Base-by-base conservation (phyloP, 768 basidiomycete species). In the Leccinum obscurum region DNA sequence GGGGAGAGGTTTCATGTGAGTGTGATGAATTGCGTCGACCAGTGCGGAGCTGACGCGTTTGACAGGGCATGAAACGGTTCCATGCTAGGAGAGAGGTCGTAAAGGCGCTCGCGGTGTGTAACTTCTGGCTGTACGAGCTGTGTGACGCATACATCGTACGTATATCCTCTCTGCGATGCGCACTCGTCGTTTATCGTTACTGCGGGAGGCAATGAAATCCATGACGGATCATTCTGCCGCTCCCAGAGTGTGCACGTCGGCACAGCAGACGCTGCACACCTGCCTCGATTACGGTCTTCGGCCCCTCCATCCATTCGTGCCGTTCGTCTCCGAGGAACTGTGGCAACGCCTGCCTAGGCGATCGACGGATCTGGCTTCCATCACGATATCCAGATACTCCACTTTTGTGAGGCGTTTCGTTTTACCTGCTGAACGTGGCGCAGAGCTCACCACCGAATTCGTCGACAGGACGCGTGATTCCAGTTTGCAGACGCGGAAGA, bases 111-210 rank as follows among this genome's bases (percentile, higher is more conserved):
- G 81, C 86, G 0, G 88, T 84, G 0, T 86, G 98, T 77, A 92
- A 92, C 68, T 98, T 97, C 80, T 98, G 96, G 95, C 75, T 99
- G 49, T 95, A 98, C 72, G 96, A 98, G 74, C 81, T 98, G n/a
- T 98, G 96, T 70, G 95, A 99, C 71, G 95, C 98, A 26, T 98
- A 95, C 77, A 98, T 98, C 64, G 93, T 95, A 60, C 62, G 90
- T 74, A 14, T 49, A 71, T 11, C 15, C 24, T 61, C n/a, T 1
- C 14, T 30, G 37, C 24, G 5, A 55, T 13, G 34, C 1, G 22
- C 46, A 30, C 30, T 22, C 59, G 34, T 57, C 35, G 24, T 39
- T 46, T 20, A 59, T 55, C 10, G 24, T 61, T 52, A n/a, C 8
- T 66, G 54, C 72, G 94, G 93, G 96, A 98, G 83, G 97, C 94